Evolutionary conservation across 306 rosid species (phyloP).

Genomic region (Coriaria nepalensis): DNA sequence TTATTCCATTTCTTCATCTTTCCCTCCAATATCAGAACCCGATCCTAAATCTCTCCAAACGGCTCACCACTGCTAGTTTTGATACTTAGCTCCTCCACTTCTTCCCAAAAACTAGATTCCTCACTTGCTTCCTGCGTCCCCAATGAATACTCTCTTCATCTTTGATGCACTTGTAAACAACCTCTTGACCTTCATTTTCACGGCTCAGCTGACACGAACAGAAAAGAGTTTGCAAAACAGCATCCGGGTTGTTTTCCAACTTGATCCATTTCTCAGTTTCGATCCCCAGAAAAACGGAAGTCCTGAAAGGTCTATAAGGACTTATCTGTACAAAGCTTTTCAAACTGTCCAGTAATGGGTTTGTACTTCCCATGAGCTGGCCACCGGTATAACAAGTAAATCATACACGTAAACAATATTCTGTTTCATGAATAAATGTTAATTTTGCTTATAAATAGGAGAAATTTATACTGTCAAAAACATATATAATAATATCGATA

Average conservation of each 20-base stretch:
- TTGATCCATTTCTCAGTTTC: slow-evolving; percentile 32
- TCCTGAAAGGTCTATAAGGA: slow-evolving; percentile 79
- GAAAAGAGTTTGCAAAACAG: slow-evolving; percentile 54
- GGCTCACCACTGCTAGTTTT: not conserved
- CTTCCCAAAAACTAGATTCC: slow-evolving; percentile 63
- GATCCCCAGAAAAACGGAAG: slow-evolving; percentile 33
- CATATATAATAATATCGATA: too few species aligned
- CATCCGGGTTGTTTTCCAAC: slow-evolving; percentile 39
- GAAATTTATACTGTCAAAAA: too few species aligned
- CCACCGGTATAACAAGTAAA: too few species aligned
- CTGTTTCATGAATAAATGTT: too few species aligned
- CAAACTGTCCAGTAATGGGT: slow-evolving; percentile 37
- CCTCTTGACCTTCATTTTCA: slow-evolving; percentile 9
- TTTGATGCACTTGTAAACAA: slow-evolving; percentile 28
- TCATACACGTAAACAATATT: too few species aligned
- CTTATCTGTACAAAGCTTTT: slow-evolving; percentile 36
- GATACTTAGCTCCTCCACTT: slow-evolving; percentile 50
- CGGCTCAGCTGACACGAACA: slow-evolving; percentile 31
- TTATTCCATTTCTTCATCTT: slow-evolving; percentile 27
- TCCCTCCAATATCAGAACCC: slow-evolving; percentile 17
- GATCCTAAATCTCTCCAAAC: not conserved
- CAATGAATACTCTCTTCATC: slow-evolving; percentile 45
- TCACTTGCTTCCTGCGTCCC: slow-evolving; percentile 11
- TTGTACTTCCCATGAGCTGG: slow-evolving; percentile 58
- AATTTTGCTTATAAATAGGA: too few species aligned